phyloP scores from a whole-genome alignment of 177 flowering plant genomes.

The Vitis hybrid region DNA sequence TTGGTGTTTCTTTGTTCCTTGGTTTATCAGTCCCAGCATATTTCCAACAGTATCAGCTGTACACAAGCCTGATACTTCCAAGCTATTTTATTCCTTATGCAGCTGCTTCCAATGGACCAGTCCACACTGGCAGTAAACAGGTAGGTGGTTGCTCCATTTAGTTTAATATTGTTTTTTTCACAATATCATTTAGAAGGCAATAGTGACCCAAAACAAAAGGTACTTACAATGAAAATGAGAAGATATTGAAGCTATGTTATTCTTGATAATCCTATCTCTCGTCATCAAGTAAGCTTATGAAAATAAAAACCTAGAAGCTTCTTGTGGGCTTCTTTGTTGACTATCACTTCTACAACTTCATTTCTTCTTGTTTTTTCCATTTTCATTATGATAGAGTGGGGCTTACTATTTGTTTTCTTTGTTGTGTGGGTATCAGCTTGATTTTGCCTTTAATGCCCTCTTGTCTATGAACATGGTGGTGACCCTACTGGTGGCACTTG shows the following conservation, averaged over 20 bases:
- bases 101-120: slow-evolving; percentile 88
- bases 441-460: slow-evolving; percentile 74
- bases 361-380: too few species aligned
- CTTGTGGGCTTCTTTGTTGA: too few species aligned
- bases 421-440: slow-evolving; percentile 43
- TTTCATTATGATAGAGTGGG: not conserved
- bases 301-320: not conserved
- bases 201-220: too few species aligned
- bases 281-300: not conserved
- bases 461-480: slow-evolving; percentile 88
- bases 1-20: slow-evolving; percentile 85
- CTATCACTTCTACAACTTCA: too few species aligned
- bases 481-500: slow-evolving; percentile 68
- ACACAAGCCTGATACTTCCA: slow-evolving; percentile 63
- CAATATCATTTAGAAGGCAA: not conserved
- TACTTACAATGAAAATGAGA: too few species aligned
- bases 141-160: slow-evolving; percentile 33
- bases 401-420: slow-evolving; percentile 9
- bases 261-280: too few species aligned
- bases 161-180: too few species aligned
- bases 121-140: slow-evolving; percentile 54
- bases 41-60: slow-evolving; percentile 78
- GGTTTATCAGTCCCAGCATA: slow-evolving; percentile 88
- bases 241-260: too few species aligned
- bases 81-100: slow-evolving; percentile 75